Evolutionary conservation across 192 early-diverging fungal species (phyloP).

Genomic region (Linnemannia schmuckeri): DNA sequence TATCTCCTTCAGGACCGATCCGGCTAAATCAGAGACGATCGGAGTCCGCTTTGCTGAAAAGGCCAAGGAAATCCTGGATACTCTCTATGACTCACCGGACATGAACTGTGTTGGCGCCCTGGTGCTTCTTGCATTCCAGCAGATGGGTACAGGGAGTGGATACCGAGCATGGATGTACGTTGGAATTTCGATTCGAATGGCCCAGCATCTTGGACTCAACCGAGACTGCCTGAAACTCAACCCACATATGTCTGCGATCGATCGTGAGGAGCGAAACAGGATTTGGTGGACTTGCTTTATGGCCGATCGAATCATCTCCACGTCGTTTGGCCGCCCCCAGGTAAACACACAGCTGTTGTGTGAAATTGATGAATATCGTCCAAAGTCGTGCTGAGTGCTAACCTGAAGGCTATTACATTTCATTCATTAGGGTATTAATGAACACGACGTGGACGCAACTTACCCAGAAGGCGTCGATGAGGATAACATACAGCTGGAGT

Average conservation of each 20-base stretch:
- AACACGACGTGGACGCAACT: constrained; percentile 70
- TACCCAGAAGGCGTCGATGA: constrained; percentile 62
- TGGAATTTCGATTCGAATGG: constrained; percentile 67
- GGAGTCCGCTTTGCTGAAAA: constrained; percentile 73
- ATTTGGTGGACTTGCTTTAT: constrained; percentile 86
- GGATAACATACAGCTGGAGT: constrained; percentile 36
- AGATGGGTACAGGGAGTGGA: constrained; percentile 74
- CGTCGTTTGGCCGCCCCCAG: constrained; percentile 76
- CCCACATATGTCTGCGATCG: constrained; percentile 47
- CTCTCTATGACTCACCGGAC: constrained; percentile 70
- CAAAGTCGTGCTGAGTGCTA: too few species aligned
- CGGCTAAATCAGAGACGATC: constrained; percentile 59
- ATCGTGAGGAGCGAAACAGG: constrained; percentile 72
- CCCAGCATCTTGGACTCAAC: constrained; percentile 71
- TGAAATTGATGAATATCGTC: too few species aligned
- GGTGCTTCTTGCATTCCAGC: constrained; percentile 73
- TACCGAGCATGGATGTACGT: constrained; percentile 80
- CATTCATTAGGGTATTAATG: constrained; percentile 57
- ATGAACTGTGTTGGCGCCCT: constrained; percentile 75
- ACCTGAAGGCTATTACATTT: background rate
- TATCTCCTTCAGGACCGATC: constrained; percentile 53
- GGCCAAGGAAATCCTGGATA: constrained; percentile 77
- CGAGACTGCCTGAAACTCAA: constrained; percentile 61
- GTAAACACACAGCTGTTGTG: constrained; percentile 25
- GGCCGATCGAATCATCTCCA: constrained; percentile 74